Evolutionary conservation across 148 eudicot species (phyloP), one percentile per base, ranked within the genome.

Genomic region (Amaranthus palmeri): DNA sequence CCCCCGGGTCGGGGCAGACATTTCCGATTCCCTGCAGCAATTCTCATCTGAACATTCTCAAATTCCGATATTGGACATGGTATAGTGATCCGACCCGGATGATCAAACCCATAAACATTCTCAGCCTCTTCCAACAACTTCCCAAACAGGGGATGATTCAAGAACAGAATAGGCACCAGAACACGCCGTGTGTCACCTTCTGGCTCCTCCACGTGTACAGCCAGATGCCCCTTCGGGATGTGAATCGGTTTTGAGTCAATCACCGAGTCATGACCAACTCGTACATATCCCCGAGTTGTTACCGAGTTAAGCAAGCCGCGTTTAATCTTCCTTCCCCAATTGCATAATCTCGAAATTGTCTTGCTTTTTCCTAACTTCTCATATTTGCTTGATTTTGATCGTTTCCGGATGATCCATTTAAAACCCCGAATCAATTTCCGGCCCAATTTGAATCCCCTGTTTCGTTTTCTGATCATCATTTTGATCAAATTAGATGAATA

Each of bases 141-240:
- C 67, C 47, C 88, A 76, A 92, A 92, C 68, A 92, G 66, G 2
- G 97, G 97, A 74, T 92, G 97, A 60, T 90, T 92, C 40, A 92
- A 80, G 59, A 88, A 85, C n/a, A 92, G 42, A 55, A 92, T 87
- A 47, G 96, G 97, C 64, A 92, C 93, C 53, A 90, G 45, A 8
- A 85, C 88, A 55, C 88, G 74, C 42, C 72, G 81, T 52, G 80
- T 66, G 44, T 86, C 87, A 40, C 80, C 88, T 40, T 86, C 86
- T 61, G 72, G 59, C 36, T 92, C 90, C 0, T 88, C 96, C 43
- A 92, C 96, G 73, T 88, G 87, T 5, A 92, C 88, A 14, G 87
- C 96, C 84, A 92, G 69, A 50, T 91, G 91, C 36, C 97, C 97
- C 54, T 86, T 91, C 3, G 93, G 93, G 12, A 91, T 86, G 10